Base-by-base conservation (phyloP, 306 rosid species). In the Pyrus communis region DNA sequence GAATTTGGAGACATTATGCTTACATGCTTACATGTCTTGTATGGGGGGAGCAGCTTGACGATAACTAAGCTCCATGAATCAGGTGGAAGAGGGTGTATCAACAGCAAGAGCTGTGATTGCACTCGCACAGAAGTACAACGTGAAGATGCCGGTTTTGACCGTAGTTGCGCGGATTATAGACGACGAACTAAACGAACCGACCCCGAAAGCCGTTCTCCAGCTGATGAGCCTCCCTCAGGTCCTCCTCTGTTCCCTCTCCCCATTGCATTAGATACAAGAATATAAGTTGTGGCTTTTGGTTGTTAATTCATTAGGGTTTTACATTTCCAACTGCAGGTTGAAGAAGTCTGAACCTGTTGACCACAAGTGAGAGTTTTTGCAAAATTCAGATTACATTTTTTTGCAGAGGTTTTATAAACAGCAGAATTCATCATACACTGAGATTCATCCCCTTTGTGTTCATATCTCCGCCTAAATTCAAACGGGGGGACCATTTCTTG, bases 101-200 rank as follows among this genome's bases (percentile, higher is more conserved):
- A 94, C 97, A 0, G 98, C 98, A 2, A 95, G 98, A 81, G 98
- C 98, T 12, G 98, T 94, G 80, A 93, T 94, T 75, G 89, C 98
- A 7, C 77, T 92, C 78, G 97, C 96, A 1, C 96, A 94, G 80
- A 94, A 94, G 75, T 92, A 89, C 67, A 94, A 85, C 2, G 96
- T 90, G 8, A 94, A 94, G 87, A 89, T 94, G 97, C 97, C 98
- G 8, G 98, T 94, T 81, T 89, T 94, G 84, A 94, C 97, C 0
- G 98, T 96, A 11, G 96, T 94, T 31, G 98, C 98, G 25, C 93
- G 98, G 63, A 92, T 88, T 68, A 85, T 94, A 0, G 98, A 94
- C 86, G 87, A 88, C 22, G 97, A 90, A 83, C 89, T 25, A 25
- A 25, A 25, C 27, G 27, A 25, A 25, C 27, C 2, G 27, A 25